These are phyloP conservation scores for Cantharellus cinnabarinus DNA, from an alignment of 768 basidiomycete genomes.

Conservation along the genomic window DNA sequence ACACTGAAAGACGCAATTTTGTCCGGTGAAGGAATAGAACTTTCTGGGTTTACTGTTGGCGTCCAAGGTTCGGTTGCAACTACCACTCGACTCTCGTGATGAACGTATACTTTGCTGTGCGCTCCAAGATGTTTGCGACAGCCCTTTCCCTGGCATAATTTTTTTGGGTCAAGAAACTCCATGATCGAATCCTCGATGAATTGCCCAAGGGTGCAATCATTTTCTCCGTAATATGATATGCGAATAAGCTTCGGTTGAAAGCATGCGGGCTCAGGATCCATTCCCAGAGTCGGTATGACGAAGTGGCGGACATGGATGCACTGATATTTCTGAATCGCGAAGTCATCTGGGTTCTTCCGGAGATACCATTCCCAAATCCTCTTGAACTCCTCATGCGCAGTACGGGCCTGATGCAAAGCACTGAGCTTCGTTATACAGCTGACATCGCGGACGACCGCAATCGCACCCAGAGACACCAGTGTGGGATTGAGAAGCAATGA, in stretches of 20 bases:
- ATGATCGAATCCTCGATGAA: slow-evolving; percentile 68
- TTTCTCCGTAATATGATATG: slow-evolving; percentile 79
- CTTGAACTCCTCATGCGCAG: slow-evolving; percentile 70
- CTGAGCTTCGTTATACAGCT: slow-evolving; percentile 62
- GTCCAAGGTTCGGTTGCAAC: slow-evolving; percentile 79
- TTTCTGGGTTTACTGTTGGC: not conserved
- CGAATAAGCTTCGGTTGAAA: slow-evolving; percentile 39
- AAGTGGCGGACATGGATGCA: slow-evolving; percentile 64
- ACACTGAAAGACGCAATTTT: slow-evolving; percentile 80
- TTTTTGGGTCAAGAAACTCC: slow-evolving; percentile 35
- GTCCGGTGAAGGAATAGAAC: slow-evolving; percentile 35
- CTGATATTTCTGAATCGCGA: slow-evolving; percentile 86
- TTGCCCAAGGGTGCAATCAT: slow-evolving; percentile 81
- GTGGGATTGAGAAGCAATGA: not conserved
- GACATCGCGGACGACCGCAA: slow-evolving; percentile 27
- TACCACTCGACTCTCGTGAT: slow-evolving; percentile 64
- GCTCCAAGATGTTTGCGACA: slow-evolving; percentile 64
- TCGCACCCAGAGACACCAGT: not conserved
- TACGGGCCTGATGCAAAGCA: slow-evolving; percentile 43
- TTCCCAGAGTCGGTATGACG: slow-evolving; percentile 52
- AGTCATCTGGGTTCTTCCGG: slow-evolving; percentile 65
- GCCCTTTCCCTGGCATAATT: slow-evolving; percentile 61
- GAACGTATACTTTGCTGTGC: slow-evolving; percentile 82
- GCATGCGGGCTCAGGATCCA: slow-evolving; percentile 40
- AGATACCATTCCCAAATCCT: slow-evolving; percentile 94